Evolutionary conservation across 805 yeast species (phyloP), one percentile per base, ranked within the genome.

Genomic region (Starmera caribaea): DNA sequence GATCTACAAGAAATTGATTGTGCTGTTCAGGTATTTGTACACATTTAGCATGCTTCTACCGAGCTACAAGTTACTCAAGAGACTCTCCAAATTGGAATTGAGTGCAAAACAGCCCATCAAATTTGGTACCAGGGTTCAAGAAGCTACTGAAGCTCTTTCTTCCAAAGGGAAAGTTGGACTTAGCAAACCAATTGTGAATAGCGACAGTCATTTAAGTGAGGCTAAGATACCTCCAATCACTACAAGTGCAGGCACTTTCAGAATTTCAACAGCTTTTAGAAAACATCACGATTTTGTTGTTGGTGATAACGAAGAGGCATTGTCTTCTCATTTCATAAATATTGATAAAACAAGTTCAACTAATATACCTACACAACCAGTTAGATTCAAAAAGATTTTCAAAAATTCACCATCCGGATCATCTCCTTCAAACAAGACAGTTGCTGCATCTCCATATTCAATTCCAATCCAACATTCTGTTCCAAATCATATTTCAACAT

Each of bases 101-200:
- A 51, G 26, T 21, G 26, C 55, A 37, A 58, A 56, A 34, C 45
- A 63, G 1, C 64, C 69, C 6, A 57, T 79, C 40, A 58, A 58
- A 34, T 59, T 89, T 2, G 75, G 77, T 6, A 73, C 81, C 37
- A 69, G 86, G 40, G 59, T 83, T 0, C 53, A 84, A 28, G 89
- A 88, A 55, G 96, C 96, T 0, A 73, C 80, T 13, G 74, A 76
- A 47, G 81, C 92, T 1, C 83, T 89, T 26, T 68, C 79, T 10
- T 81, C 94, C 1, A 80, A 79, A 54, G 95, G 96, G 3, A 65
- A 97, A 45, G 73, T 88, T 17, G 97, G 97, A 0, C 67, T 90
- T 39, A 79, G 90, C 45, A 81, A 82, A 55, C 64, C 80, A 4
- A 70, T 81, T 3, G 70, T 77, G 17, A 44, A 55, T 32, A 48